phyloP scores from a whole-genome alignment of 1,284 basidiomycete genomes.

The Cryptococcus floricola region DNA sequence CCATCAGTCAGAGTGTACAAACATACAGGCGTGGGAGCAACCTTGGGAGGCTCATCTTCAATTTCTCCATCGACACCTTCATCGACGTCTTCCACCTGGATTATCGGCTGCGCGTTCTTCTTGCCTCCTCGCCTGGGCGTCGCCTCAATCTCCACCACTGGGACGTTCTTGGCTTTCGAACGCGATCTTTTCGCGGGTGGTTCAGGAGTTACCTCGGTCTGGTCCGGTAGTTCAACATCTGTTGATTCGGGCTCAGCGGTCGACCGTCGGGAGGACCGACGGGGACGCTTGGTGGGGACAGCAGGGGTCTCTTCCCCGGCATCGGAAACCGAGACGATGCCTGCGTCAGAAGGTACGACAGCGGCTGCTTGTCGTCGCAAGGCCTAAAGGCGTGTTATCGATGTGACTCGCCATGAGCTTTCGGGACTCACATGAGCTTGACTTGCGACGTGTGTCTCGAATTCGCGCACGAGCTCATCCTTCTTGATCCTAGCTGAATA shows the following conservation, averaged over 20 bases:
- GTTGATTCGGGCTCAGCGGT: conserved; percentile 2
- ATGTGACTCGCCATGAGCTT: not conserved
- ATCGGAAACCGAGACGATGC: conserved; percentile 40
- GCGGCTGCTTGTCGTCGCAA: conserved; percentile 15
- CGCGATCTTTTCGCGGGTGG: conserved; percentile 20
- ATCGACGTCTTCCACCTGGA: conserved; percentile 12
- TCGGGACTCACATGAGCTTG: conserved; percentile 53
- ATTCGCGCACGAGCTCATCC: conserved; percentile 73
- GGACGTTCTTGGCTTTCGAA: conserved; percentile 5
- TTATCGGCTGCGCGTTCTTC: conserved; percentile 14
- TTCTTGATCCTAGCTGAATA: conserved; percentile 80
- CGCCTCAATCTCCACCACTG: conserved; percentile 7
- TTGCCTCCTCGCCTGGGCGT: not conserved
- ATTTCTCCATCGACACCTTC: conserved; percentile 11
- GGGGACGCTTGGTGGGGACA: conserved; percentile 19
- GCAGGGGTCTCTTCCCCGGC: conserved; percentile 21
- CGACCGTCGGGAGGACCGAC: not conserved
- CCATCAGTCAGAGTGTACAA: not conserved
- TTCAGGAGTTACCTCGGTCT: conserved; percentile 1
- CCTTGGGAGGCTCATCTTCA: conserved; percentile 6
- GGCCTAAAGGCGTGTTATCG: not conserved
- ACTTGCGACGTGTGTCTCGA: conserved; percentile 69
- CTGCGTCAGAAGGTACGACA: conserved; percentile 38
- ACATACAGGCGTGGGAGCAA: conserved; percentile 10
- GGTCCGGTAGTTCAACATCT: not conserved